A percentile compares a stretch with the other conserved stretches of the same genome.
phyloP scores from a whole-genome alignment of 2,329 filamentous ascomycete species.

The Grosmannia huntii region DNA sequence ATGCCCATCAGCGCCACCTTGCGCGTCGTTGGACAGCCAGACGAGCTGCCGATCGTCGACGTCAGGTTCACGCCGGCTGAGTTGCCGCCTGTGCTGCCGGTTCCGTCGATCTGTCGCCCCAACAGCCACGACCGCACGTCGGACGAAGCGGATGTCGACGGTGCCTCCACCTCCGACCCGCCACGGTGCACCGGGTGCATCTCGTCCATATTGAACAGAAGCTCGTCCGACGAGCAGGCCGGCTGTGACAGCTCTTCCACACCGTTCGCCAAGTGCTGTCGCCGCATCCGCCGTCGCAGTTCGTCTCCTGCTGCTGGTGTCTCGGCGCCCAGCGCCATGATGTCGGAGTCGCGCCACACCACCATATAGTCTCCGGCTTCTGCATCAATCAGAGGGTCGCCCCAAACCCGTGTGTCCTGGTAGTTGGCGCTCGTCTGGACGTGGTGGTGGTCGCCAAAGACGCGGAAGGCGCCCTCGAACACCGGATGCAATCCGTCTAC shows the following conservation, averaged over 20 bases:
- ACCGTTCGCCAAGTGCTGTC: not conserved
- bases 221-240: slow-evolving; percentile 60
- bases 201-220: slow-evolving; percentile 65
- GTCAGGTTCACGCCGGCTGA: slow-evolving; percentile 68
- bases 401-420: slow-evolving; percentile 52
- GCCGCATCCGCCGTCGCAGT: slow-evolving; percentile 42
- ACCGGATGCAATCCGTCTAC: slow-evolving; percentile 65
- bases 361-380: slow-evolving; percentile 63
- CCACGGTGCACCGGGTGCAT: slow-evolving; percentile 54
- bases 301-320: slow-evolving; percentile 37
- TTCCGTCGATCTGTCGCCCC: slow-evolving; percentile 59
- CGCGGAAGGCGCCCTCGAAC: slow-evolving; percentile 80
- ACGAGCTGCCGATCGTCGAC: slow-evolving; percentile 64
- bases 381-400: slow-evolving; percentile 51
- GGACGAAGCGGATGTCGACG: not conserved
- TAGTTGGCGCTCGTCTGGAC: slow-evolving; percentile 68
- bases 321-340: slow-evolving; percentile 28
- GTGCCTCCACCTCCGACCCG: slow-evolving; percentile 28
- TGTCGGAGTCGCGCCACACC: slow-evolving; percentile 83
- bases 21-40: slow-evolving; percentile 79
- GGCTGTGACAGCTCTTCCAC: slow-evolving; percentile 9
- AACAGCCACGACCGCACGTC: slow-evolving; percentile 41
- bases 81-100: slow-evolving; percentile 48
- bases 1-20: slow-evolving; percentile 87
- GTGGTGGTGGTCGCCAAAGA: slow-evolving; percentile 76